Evolutionary conservation across 345 rosid genomes (phyloP).

Genomic region (Excoecaria cochinchinensis): DNA sequence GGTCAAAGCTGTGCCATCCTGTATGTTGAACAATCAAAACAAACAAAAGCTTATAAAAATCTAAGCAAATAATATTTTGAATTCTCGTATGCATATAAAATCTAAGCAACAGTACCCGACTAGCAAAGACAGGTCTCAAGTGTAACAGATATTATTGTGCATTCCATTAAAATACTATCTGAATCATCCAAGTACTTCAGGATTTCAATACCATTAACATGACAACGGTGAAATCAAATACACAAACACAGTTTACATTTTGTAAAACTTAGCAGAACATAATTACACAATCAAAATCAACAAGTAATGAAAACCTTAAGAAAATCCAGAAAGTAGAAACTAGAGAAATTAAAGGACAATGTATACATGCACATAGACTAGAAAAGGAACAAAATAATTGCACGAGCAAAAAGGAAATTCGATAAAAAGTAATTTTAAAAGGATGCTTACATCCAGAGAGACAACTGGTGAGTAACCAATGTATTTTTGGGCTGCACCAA

Average conservation of each 20-base stretch:
- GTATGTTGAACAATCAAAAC: slow-evolving; percentile 26
- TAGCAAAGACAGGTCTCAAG: not conserved
- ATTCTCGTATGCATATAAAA: not conserved
- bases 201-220: not conserved
- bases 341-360: not conserved
- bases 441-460: slow-evolving; percentile 57
- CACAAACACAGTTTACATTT: not conserved
- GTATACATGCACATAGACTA: not conserved
- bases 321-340: not conserved
- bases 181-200: not conserved
- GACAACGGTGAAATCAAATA: not conserved
- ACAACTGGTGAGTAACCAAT: slow-evolving; percentile 71
- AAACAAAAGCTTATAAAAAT: not conserved
- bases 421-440: slow-evolving; percentile 1
- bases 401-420: not conserved
- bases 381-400: not conserved
- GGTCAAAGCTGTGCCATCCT: slow-evolving; percentile 78
- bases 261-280: not conserved
- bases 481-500: slow-evolving; percentile 69
- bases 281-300: not conserved
- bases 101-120: not conserved
- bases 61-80: not conserved
- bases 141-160: not conserved
- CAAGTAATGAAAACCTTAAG: not conserved
- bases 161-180: not conserved